Evolutionary conservation across 2,329 filamentous ascomycete species (phyloP), one percentile per base, ranked within the genome.

Genomic region (Neonectria ditissima): DNA sequence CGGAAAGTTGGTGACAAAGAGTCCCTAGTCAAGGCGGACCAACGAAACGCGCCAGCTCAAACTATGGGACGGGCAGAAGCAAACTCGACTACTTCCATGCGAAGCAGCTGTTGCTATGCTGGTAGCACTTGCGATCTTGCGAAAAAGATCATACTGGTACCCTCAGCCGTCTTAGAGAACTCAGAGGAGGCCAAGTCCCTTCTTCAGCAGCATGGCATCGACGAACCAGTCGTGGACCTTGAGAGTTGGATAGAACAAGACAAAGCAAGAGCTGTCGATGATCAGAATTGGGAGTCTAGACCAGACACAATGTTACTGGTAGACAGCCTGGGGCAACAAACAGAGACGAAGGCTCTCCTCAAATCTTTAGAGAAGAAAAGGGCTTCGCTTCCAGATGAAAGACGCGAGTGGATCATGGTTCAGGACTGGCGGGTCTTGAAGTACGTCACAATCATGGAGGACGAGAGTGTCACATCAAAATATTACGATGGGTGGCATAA

Each of bases 341-440:
- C 74, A 7, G 71, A 76, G 14, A 81, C 78, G 0, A 67, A 72
- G 26, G 63, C 65, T 0, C 75, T 83, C n/a, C 63, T 82, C 4
- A 60, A 62, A 20, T 67, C 64, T 4, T 74, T 83, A 8, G 72
- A 81, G 37, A 58, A 68, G 7, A 64, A 73, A 10, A 74, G 77
- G 11, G 48, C 77, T 13, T 66, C 57, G 22, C 69, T 68, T 10
- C 70, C 70, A 3, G 68, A 71, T 2, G 75, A 76, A 5, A 66
- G 68, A 28, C 72, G 78, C 6, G 76, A 78, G 10, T 80, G 78
- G 75, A 77, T 83, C 2, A 75, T 76, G 6, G 76, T 84, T 2
- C 83, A 82, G 56, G 82, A 86, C 66, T 86, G 83, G 82, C 76
- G 81, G 5, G 70, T 84, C 5, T 62, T 86, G 50, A 75, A 78